A percentile compares a stretch with the other conserved stretches of the same genome.
Conservation (phyloP, 106 monocot genomes). For the Chionographis japonica region DNA sequence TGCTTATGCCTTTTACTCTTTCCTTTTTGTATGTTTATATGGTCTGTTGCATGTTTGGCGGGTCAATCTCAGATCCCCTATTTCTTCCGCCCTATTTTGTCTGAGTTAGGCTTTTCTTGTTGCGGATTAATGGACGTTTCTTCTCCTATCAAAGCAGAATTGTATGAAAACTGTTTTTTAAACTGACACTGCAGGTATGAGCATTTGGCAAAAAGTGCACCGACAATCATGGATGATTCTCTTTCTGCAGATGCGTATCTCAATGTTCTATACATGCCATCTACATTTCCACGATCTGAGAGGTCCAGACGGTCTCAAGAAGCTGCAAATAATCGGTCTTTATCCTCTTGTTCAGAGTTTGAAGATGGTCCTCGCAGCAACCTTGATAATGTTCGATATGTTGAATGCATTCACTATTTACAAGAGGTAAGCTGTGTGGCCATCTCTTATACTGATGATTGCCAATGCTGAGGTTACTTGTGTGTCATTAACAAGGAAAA, state of each 20-base stretch:
- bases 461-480: background rate
- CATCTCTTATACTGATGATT: background rate
- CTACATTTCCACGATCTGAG: conserved; percentile 88
- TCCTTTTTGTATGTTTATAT: too few species aligned
- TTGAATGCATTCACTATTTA: conserved; percentile 84
- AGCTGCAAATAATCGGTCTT: conserved; percentile 21
- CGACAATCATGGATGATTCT: conserved; percentile 89
- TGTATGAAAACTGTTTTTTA: background rate
- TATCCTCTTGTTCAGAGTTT: conserved; percentile 30
- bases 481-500: background rate
- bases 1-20: too few species aligned
- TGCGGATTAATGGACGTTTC: too few species aligned
- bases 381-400: conserved; percentile 70
- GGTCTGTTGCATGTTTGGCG: too few species aligned
- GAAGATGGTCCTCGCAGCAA: conserved; percentile 81
- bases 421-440: conserved; percentile 62
- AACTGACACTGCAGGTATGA: conserved; percentile 64
- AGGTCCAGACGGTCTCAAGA: conserved; percentile 44
- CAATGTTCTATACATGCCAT: conserved; percentile 86
- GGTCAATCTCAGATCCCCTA: too few species aligned
- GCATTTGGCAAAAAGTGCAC: conserved; percentile 80
- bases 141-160: too few species aligned
- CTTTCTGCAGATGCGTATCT: conserved; percentile 94
- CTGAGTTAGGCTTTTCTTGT: too few species aligned
- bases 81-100: too few species aligned